Evolutionary conservation across 2,329 filamentous ascomycete species (phyloP).

Genomic region (Penicillium brasilianum): DNA sequence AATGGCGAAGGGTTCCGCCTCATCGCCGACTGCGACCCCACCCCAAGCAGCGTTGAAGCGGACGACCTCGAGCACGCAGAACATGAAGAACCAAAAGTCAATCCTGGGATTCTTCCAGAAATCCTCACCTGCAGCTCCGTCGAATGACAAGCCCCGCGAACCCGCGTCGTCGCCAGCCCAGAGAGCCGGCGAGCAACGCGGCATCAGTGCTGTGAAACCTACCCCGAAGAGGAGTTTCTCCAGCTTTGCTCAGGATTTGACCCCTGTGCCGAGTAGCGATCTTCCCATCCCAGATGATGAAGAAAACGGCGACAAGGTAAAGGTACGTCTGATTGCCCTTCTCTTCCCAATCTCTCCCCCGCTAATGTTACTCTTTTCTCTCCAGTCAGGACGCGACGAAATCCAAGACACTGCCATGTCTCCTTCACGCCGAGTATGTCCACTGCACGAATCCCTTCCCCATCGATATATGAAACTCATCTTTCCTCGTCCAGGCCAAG

Average conservation of each 20-base stretch:
- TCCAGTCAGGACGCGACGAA: constrained; percentile 52
- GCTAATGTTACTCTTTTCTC: constrained; percentile 16
- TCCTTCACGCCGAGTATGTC: constrained; percentile 75
- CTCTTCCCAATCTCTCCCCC: not conserved
- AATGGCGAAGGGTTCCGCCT: constrained; percentile 47
- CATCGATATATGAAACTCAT: constrained; percentile 4
- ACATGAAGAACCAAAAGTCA: constrained; percentile 68
- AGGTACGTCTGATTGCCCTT: constrained; percentile 37
- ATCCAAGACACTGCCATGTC: constrained; percentile 62
- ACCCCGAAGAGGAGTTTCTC: constrained; percentile 46
- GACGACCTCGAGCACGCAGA: constrained; percentile 48
- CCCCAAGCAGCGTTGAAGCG: constrained; percentile 45
- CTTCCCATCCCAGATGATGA: constrained; percentile 69
- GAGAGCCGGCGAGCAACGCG: constrained; percentile 38
- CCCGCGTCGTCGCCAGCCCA: constrained; percentile 46
- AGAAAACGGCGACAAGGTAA: constrained; percentile 39
- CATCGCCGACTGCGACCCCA: constrained; percentile 46
- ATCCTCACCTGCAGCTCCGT: constrained; percentile 54
- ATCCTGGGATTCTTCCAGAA: constrained; percentile 82
- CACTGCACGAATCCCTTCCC: not conserved
- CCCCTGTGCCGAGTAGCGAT: constrained; percentile 83
- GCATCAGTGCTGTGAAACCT: constrained; percentile 36
- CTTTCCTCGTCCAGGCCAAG: constrained; percentile 54
- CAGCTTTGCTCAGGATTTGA: constrained; percentile 59
- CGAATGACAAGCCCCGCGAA: constrained; percentile 35